Conservation (phyloP, 2,329 filamentous ascomycete species). For the Fusarium albosuccineum region DNA sequence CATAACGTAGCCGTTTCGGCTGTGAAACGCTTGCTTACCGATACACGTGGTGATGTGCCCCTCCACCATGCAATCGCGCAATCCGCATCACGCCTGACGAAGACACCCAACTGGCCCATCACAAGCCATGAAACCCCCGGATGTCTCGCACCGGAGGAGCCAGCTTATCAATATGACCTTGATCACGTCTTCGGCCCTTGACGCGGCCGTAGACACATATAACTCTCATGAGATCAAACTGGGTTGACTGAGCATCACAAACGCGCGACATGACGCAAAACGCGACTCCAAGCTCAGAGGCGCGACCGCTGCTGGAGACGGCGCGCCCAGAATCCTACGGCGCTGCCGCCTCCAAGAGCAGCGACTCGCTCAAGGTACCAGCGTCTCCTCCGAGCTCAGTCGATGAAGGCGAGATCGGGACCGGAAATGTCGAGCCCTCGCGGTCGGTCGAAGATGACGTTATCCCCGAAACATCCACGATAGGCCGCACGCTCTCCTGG, state of each 20-base stretch:
- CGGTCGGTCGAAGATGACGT: conserved; percentile 67
- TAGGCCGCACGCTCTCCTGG: conserved; percentile 72
- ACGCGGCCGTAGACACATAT: not conserved
- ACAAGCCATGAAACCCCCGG: conserved; percentile 17
- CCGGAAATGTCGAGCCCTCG: conserved; percentile 15
- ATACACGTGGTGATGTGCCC: conserved; percentile 1
- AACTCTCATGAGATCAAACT: not conserved
- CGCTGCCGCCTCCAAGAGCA: conserved; percentile 7
- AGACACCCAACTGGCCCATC: conserved; percentile 20
- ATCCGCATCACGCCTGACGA: conserved; percentile 42
- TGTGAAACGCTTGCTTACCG: not conserved
- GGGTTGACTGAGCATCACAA: not conserved
- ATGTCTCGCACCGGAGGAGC: conserved; percentile 5
- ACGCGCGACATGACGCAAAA: conserved; percentile 12
- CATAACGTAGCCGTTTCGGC: not conserved
- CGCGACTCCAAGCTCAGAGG: conserved; percentile 9
- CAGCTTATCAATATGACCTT: conserved; percentile 20
- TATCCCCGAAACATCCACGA: conserved; percentile 68
- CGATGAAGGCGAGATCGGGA: conserved; percentile 20
- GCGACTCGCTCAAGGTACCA: not conserved
- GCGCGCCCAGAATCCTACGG: conserved; percentile 1
- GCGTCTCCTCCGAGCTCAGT: conserved; percentile 9
- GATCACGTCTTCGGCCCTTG: conserved; percentile 7
- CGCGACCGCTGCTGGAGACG: conserved; percentile 25
- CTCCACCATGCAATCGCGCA: conserved; percentile 32